phyloP scores from a whole-genome alignment of 345 rosid genomes.

The Salix arbutifolia region DNA sequence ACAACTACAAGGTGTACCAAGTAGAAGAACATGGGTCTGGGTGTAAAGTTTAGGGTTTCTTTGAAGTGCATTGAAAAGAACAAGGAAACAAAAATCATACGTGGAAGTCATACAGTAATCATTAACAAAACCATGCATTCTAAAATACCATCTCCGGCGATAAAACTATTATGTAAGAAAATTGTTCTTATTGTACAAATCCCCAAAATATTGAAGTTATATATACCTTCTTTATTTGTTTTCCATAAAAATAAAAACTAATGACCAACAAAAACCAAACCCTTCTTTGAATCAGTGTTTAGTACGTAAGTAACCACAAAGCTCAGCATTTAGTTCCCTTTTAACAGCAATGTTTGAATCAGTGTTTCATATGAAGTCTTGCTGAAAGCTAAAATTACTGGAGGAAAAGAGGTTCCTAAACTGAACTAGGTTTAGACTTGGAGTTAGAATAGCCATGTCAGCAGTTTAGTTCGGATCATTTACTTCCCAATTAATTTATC shows the following conservation, averaged over 20 bases:
- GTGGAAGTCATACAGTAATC: not conserved
- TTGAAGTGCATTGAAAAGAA: no score
- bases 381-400: not conserved
- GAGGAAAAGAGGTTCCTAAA: not conserved
- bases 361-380: not conserved
- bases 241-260: not conserved
- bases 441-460: not conserved
- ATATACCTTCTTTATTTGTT: not conserved
- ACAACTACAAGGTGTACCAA: no score
- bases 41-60: no score
- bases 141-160: no score
- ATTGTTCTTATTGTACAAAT: no score
- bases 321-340: not conserved
- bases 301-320: not conserved
- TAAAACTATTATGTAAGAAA: no score
- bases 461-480: not conserved
- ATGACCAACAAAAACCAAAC: not conserved
- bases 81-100: not conserved
- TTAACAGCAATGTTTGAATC: not conserved
- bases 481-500: not conserved
- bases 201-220: not conserved
- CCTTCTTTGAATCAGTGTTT: not conserved
- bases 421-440: not conserved
- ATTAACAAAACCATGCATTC: no score
- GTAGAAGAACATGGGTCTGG: no score